These are phyloP conservation scores for Globisporangium ultimum DNA, from an alignment of 352 stramenopile genomes.

Conservation along the genomic window DNA sequence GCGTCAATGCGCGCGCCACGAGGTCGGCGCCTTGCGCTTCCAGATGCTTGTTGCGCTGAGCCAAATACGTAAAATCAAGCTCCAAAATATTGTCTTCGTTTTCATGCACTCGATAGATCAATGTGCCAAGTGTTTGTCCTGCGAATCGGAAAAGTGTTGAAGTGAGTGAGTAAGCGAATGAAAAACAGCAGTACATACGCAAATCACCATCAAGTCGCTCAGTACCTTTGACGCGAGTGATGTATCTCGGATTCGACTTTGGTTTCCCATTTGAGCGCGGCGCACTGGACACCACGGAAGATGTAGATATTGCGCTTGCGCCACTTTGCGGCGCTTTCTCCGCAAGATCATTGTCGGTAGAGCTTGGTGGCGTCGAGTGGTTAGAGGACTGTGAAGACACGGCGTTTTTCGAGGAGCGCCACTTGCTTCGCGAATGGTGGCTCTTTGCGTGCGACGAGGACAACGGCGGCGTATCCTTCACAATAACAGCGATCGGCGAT, in stretches of 20 bases:
- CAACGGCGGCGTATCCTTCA: conserved; percentile 3
- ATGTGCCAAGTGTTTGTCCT: conserved; percentile 51
- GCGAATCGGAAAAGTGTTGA: neutral
- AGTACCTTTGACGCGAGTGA: conserved; percentile 19
- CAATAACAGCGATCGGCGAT: conserved; percentile 9
- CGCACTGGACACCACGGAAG: conserved; percentile 1
- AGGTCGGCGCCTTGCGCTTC: conserved; percentile 48
- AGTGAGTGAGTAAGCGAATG: neutral
- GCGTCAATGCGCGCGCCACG: conserved; percentile 59
- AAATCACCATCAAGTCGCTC: neutral
- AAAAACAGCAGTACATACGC: too few species aligned
- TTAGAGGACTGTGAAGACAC: conserved; percentile 3
- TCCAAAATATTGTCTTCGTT: conserved; percentile 67
- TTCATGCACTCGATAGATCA: conserved; percentile 48
- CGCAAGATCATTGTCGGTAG: conserved; percentile 9
- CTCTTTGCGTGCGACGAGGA: neutral
- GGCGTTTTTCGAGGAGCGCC: neutral
- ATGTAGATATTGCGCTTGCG: conserved; percentile 11
- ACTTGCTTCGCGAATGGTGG: conserved; percentile 7
- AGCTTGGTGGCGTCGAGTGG: conserved; percentile 5
- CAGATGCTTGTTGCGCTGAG: conserved; percentile 52
- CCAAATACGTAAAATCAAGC: conserved; percentile 66
- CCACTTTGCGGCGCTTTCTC: conserved; percentile 6
- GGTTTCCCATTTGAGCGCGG: conserved; percentile 10
- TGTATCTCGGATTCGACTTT: conserved; percentile 18